phyloP scores from a whole-genome alignment of 202 grass and related monocot genomes.

The Schoenoplectus triqueter region DNA sequence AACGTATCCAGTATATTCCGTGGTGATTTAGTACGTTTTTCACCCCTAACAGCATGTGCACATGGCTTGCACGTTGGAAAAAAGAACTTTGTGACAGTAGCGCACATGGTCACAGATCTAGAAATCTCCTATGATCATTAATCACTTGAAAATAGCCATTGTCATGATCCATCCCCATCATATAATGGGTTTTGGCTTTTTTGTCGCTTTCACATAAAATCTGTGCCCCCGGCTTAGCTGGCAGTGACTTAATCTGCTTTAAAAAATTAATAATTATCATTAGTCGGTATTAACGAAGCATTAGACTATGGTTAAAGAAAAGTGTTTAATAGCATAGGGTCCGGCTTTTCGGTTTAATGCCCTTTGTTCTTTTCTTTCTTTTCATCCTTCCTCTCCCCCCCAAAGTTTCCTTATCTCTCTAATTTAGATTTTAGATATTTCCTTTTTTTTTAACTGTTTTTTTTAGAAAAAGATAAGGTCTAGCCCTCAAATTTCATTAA shows the following conservation, averaged over 20 bases:
- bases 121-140: slow-evolving; percentile 11
- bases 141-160: too few relatives aligned
- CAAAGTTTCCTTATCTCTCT: neutral
- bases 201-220: slow-evolving; percentile 14
- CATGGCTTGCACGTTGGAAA: too few relatives aligned
- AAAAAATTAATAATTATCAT: slow-evolving; percentile 23
- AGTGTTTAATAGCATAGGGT: neutral
- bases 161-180: too few relatives aligned
- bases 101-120: slow-evolving; percentile 36
- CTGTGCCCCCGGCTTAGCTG: slow-evolving; percentile 22
- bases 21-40: too few relatives aligned
- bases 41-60: too few relatives aligned
- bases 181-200: neutral
- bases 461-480: too few relatives aligned
- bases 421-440: neutral
- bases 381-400: neutral
- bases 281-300: slow-evolving; percentile 28
- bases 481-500: too few relatives aligned
- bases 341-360: neutral
- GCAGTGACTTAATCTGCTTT: slow-evolving; percentile 25
- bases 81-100: too few relatives aligned
- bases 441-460: too few relatives aligned
- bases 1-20: too few relatives aligned
- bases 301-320: neutral
- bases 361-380: neutral